Percentiles rank a stretch among this genome's conserved stretches.
Conservation (phyloP, 2,329 filamentous ascomycete species). For the Triangularia setosa region DNA sequence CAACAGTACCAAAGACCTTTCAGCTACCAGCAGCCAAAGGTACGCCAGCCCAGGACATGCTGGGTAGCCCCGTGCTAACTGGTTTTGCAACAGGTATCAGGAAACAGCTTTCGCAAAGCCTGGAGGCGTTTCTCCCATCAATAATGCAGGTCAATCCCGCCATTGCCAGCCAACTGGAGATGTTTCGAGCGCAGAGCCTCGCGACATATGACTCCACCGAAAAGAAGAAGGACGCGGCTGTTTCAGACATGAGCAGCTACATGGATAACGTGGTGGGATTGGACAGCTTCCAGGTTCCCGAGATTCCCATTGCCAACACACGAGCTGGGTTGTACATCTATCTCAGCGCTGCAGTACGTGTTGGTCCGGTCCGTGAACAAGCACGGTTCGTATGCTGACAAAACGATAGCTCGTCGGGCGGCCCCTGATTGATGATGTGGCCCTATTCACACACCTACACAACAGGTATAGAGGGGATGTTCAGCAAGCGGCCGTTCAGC, state of each 20-base stretch:
- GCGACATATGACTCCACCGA: conserved; percentile 51
- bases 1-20: conserved; percentile 50
- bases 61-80: conserved; percentile 23
- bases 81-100: conserved; percentile 38
- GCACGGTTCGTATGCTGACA: conserved; percentile 26
- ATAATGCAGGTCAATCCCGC: conserved; percentile 55
- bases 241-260: conserved; percentile 51
- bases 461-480: conserved; percentile 84
- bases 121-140: conserved; percentile 46
- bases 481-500: conserved; percentile 71
- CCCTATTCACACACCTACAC: conserved; percentile 74
- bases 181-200: conserved; percentile 55
- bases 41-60: conserved; percentile 26
- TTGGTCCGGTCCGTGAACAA: background rate
- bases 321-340: conserved; percentile 82
- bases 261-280: conserved; percentile 54
- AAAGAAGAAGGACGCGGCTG: conserved; percentile 46
- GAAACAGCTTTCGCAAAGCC: conserved; percentile 46
- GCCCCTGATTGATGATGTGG: conserved; percentile 76
- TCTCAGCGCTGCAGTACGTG: conserved; percentile 72
- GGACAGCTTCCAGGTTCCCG: conserved; percentile 53
- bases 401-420: conserved; percentile 69
- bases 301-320: conserved; percentile 69
- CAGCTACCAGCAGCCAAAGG: conserved; percentile 51
- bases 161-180: conserved; percentile 51